phyloP scores from a whole-genome alignment of 352 stramenopile species.

The Pythium apleroticum region DNA sequence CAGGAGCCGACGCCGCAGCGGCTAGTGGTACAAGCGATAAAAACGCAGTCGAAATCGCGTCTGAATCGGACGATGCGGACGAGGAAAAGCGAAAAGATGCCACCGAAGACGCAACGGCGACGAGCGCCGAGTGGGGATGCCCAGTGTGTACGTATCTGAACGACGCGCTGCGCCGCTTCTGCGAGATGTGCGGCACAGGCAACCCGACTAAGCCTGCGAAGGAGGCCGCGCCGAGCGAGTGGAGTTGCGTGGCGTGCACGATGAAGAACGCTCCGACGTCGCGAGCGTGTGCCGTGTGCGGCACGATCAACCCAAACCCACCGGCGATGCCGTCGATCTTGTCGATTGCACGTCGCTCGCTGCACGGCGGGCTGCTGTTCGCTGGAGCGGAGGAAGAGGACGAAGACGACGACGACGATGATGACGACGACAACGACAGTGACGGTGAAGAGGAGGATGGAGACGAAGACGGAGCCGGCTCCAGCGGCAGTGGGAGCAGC shows the following conservation, averaged over 20 bases:
- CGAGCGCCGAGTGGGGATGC: conserved; percentile 52
- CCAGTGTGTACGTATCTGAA: conserved; percentile 74
- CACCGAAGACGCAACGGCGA: neutral
- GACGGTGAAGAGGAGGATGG: conserved; percentile 28
- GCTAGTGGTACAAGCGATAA: neutral
- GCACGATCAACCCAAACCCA: conserved; percentile 69
- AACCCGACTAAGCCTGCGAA: conserved; percentile 39
- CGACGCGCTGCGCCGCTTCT: conserved; percentile 53
- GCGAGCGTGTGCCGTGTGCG: conserved; percentile 56
- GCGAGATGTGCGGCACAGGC: conserved; percentile 72
- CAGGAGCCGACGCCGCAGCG: neutral
- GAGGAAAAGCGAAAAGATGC: neutral
- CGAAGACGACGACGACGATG: conserved; percentile 21
- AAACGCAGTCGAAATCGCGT: neutral
- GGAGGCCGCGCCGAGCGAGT: conserved; percentile 33
- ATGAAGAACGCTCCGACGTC: conserved; percentile 59
- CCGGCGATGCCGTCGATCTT: conserved; percentile 28
- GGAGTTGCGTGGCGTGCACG: conserved; percentile 70
- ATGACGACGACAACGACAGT: conserved; percentile 25
- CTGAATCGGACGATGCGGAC: neutral
- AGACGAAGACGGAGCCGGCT: conserved; percentile 27
- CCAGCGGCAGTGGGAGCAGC: conserved; percentile 29
- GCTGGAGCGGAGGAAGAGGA: conserved; percentile 25
- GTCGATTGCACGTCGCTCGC: conserved; percentile 37
- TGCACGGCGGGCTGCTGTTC: conserved; percentile 25